A percentile compares a stretch with the other conserved stretches of the same genome.
phyloP scores from a whole-genome alignment of 2,329 filamentous ascomycete genomes.

The Alternaria brassicicola region DNA sequence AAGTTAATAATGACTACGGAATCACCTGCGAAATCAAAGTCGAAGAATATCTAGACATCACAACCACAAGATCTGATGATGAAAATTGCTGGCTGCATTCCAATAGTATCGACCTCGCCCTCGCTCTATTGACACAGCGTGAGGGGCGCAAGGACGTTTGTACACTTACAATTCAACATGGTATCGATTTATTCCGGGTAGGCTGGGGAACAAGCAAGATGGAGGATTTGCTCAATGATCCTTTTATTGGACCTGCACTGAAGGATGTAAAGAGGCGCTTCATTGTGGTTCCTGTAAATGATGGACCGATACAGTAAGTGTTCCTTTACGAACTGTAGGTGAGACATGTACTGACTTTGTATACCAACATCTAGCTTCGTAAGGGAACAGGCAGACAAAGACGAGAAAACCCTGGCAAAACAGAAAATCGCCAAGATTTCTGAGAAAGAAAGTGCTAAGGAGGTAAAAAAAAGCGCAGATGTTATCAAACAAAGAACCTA shows the following conservation, averaged over 20 bases:
- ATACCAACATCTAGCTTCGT: no score
- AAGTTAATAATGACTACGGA: neutral
- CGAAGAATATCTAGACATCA: neutral
- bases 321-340: no score
- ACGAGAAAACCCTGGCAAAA: no score
- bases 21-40: neutral
- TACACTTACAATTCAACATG: neutral
- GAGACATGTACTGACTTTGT: no score
- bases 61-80: neutral
- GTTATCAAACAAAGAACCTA: no score
- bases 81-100: neutral
- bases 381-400: no score
- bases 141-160: neutral
- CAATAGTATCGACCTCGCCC: neutral
- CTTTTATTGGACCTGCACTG: neutral
- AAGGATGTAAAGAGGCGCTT: neutral
- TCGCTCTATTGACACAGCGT: neutral
- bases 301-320: no score
- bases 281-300: neutral
- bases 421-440: no score
- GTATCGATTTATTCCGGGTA: neutral
- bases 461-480: neutral
- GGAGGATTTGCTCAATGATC: no score
- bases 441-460: no score
- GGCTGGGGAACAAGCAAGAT: neutral